Base-by-base conservation (phyloP, 192 early-diverging fungal genomes). In the Podila verticillata region DNA sequence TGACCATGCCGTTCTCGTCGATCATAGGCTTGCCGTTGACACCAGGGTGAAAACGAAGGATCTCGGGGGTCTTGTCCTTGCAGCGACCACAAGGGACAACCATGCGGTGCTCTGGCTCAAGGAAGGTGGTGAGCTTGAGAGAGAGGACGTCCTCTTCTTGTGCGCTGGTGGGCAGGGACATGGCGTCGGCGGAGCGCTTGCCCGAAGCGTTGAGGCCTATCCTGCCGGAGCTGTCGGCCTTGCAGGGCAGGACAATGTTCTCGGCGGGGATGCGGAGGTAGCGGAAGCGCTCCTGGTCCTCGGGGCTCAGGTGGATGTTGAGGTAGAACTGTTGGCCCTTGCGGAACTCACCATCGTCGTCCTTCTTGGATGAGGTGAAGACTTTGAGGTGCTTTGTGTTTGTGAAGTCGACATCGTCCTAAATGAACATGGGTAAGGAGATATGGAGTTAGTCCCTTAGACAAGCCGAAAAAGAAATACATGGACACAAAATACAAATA, bases 21-120 rank as follows among this genome's bases (percentile, higher is more conserved):
- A 80, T 80, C 77, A 80, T 80, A 7, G 77, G 77, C 66, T 80
- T 80, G 34, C 77, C 77, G 29, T 80, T 80, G 34, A 80, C 77
- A 48, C 77, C 77, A 4, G 77, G 77, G 19, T 80, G 77, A 66
- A 72, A 80, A 0, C 77, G 56, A 28, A 80, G 48, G 56, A 80
- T 80, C 66, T 80, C 77, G 5, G 77, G 77, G 5, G 77, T 80
- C 65, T 80, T 80, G 57, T 80, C 77, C 59, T 80, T 80, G 48
- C 77, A 80, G 7, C 77, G 77, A 60, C 77, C 77, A 28, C 77
- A 80, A 17, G 77, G 77, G 13, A 80, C 65, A 8, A 80, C 77
- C 48, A 70, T 48, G 6, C 77, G 77, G 60, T 80, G 77, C 48
- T 80, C 77, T 15, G 77, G 77, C 63, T 80, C 77, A 36, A 80